Conservation (phyloP, 805 yeast species). For the Starmerella geochares region DNA sequence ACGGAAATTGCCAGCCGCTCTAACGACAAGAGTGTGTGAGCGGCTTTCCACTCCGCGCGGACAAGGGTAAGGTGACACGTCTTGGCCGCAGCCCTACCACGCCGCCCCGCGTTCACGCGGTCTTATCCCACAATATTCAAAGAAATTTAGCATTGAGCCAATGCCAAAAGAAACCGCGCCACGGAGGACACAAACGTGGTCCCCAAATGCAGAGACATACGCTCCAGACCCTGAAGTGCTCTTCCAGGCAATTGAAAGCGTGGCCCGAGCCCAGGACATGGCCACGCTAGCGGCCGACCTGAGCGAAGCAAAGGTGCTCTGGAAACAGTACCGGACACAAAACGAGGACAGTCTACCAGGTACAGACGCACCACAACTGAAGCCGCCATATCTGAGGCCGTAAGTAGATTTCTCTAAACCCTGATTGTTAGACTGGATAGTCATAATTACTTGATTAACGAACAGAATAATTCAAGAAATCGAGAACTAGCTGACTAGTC, state of each 20-base stretch:
- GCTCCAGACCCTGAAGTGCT: neutral
- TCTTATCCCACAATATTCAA: too few relatives aligned
- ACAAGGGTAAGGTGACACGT: neutral
- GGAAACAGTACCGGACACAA: neutral
- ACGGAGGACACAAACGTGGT: neutral
- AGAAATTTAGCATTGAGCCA: too few relatives aligned
- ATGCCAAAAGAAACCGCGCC: neutral
- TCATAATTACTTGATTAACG: too few relatives aligned
- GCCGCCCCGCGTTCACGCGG: neutral
- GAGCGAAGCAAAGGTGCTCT: slow-evolving; percentile 1
- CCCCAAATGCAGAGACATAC: neutral
- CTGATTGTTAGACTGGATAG: too few relatives aligned
- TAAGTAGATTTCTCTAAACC: too few relatives aligned
- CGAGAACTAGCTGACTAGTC: too few relatives aligned
- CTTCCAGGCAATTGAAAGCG: neutral
- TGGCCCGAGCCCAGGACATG: neutral
- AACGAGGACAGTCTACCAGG: neutral
- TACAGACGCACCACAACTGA: neutral
- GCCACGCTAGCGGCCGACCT: neutral
- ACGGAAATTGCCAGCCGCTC: too few relatives aligned
- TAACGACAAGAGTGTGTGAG: too few relatives aligned
- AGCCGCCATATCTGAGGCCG: neutral
- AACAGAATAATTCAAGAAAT: too few relatives aligned
- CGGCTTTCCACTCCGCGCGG: neutral
- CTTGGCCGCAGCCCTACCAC: neutral